Base-by-base conservation (phyloP, 2,329 filamentous ascomycete genomes). In the Colletotrichum phormii region DNA sequence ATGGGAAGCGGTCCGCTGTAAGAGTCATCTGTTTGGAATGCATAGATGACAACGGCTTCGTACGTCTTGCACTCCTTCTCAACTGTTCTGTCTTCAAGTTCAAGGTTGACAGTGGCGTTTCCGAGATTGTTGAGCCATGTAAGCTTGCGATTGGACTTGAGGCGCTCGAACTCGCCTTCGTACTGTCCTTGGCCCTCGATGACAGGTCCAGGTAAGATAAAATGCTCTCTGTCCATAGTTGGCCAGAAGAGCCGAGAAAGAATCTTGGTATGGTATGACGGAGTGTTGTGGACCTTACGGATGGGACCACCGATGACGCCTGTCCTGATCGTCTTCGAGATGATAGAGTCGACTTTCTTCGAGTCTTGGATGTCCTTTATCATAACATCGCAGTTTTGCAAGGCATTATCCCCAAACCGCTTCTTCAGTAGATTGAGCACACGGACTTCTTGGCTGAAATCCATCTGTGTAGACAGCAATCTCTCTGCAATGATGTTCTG, bases 311-410 rank as follows among this genome's bases (percentile, higher is more conserved):
- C 70, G 7, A 66, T 18, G 2, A 71, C 49, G 63, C 77, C 67
- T 33, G 64, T 53, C 22, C 61, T 75, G 12, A 76, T 72, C 70
- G 79, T 81, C 69, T 86, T 88, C 54, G 90, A 86, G 59, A 98
- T 90, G 13, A 88, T 85, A 8, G 86, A 84, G 79, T 98, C 94
- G 72, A 97, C 90, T 54, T 90, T 89, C 73, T 89, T 88, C 1
- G 95, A 97, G 78, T 98, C 95, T 75, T 93, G 89, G 46, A 98
- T 93, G 80, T 99, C 97, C 75, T 93, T 94, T 70, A 99, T 89
- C 97, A 99, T 99, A 78, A 99, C 97, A 80, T 99, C 96, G 81
- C 95, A 98, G 61, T 94, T 94, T 80, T 98, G 97, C 58, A 99
- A 85, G 18, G 94, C 91, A 33, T 89, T 88, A 76, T 98, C 95